phyloP scores from a whole-genome alignment of 1,139 yeast genomes.

The Suhomyces chickasaworum region DNA sequence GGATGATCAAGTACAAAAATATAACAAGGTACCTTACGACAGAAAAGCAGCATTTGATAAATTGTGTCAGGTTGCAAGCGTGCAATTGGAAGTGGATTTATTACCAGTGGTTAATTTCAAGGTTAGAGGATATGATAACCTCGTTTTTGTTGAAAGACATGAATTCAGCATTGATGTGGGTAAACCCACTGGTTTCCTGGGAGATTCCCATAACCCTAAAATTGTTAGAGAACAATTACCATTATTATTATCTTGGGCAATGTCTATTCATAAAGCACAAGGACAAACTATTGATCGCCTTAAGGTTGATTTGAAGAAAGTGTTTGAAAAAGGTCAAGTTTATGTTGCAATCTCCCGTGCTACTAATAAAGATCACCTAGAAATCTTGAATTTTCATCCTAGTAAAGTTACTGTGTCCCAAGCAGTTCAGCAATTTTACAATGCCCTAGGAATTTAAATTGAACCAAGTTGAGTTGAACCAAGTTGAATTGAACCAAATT shows the following conservation, averaged over 20 bases:
- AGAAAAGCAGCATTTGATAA: slow-evolving; percentile 30
- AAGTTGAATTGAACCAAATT: no score
- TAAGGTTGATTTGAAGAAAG: slow-evolving; percentile 67
- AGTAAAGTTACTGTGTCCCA: slow-evolving; percentile 63
- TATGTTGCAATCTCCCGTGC: slow-evolving; percentile 95
- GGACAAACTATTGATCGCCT: slow-evolving; percentile 85
- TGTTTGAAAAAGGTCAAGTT: slow-evolving; percentile 90
- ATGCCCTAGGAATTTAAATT: no score
- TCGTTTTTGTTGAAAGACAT: slow-evolving; percentile 64
- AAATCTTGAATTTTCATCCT: slow-evolving; percentile 70
- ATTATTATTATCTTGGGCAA: slow-evolving; percentile 79
- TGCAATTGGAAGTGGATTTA: slow-evolving; percentile 29
- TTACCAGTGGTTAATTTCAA: slow-evolving; percentile 64
- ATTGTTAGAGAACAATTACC: slow-evolving; percentile 73
- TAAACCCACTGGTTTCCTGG: slow-evolving; percentile 11
- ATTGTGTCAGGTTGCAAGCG: slow-evolving; percentile 36
- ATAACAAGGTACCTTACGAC: slow-evolving; percentile 30
- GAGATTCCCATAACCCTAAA: slow-evolving; percentile 6
- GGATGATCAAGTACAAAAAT: slow-evolving; percentile 48
- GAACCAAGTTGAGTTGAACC: no score
- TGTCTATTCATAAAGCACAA: slow-evolving; percentile 89
- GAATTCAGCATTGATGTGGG: slow-evolving; percentile 57
- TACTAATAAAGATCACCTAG: slow-evolving; percentile 68
- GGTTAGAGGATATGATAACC: slow-evolving; percentile 31
- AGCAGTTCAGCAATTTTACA: slow-evolving; percentile 68